Base-by-base conservation (phyloP, 768 basidiomycete genomes). In the Amanita phalloides region DNA sequence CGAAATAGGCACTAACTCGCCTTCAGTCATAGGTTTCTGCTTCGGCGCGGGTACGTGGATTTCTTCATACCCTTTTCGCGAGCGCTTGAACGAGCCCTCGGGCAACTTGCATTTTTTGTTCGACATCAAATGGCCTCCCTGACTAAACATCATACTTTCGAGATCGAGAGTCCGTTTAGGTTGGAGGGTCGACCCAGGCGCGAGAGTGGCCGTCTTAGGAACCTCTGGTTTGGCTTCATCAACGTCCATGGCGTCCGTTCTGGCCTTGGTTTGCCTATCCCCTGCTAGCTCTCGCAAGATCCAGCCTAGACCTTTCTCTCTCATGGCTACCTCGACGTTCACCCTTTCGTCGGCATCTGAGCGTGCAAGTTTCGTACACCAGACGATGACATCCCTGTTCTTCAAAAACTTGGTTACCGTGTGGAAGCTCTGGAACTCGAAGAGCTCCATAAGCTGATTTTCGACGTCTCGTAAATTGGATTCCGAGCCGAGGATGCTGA, bases 21-120 rank as follows among this genome's bases (percentile, higher is more conserved):
- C 78, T 1, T 82, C n/a, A 5, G 68, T 69, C 3, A 75, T 69
- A 0, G 77, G 74, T 56, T 86, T 81, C 54, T 82, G 76, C 71
- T 94, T 94, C 8, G 93, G 93, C 0, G 90, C 86, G 3, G 94
- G 94, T 1, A 99, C 90, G 56, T 97, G 93, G 30, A 99, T 94
- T 66, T 99, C 96, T 64, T 98, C 96, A 64, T 89, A 97, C 1
- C 96, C 93, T 66, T 99, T 99, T 68, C 86, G 84, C 14, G 89
- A 79, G 43, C 95, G 86, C 70, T 98, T 98, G 77, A 97, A 94
- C 13, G 93, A 96, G 3, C 96, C 96, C 37, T 96, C 92, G 0
- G 96, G 96, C 3, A 98, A 82, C 64, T 94, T 96, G 70, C 87
- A 90, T 70, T 97, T 97, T n/a, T n/a, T n/a, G n/a, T n/a, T n/a